Conservation (phyloP, 306 rosid species). For the Trifolium pratense region DNA sequence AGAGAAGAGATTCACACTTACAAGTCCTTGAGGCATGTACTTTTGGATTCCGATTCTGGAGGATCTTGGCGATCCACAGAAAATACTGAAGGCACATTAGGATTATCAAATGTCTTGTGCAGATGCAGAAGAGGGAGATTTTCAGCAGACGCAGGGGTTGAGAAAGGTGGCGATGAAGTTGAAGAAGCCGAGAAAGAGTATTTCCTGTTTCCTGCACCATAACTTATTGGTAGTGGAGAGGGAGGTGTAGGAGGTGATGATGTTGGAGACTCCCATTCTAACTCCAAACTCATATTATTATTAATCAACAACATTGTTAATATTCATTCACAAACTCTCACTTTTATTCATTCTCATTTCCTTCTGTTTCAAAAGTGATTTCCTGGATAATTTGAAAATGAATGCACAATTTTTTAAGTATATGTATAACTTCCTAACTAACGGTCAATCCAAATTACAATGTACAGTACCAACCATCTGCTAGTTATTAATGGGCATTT, state of each 20-base stretch:
- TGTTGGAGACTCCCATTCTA: constrained; percentile 52
- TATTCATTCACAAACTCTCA: constrained; percentile 26
- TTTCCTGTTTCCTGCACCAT: constrained; percentile 63
- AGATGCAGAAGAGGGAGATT: constrained; percentile 54
- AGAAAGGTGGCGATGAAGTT: constrained; percentile 71
- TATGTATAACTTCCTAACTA: background rate
- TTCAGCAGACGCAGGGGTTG: constrained; percentile 59
- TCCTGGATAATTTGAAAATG: background rate
- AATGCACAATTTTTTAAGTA: constrained; percentile 37
- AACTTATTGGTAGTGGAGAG: constrained; percentile 79
- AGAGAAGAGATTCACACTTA: constrained; percentile 44
- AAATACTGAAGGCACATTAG: constrained; percentile 47
- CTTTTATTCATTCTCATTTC: constrained; percentile 19
- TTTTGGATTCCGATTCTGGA: constrained; percentile 44
- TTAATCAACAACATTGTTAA: constrained; percentile 14
- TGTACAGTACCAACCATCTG: background rate
- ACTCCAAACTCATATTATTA: constrained; percentile 40
- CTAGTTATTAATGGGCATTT: background rate
- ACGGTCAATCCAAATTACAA: constrained; percentile 1
- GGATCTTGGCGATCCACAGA: constrained; percentile 56
- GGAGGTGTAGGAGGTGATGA: constrained; percentile 90
- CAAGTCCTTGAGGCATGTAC: constrained; percentile 71
- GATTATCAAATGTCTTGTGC: constrained; percentile 1
- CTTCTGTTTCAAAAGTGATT: constrained; percentile 10
- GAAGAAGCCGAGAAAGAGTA: constrained; percentile 71